These are phyloP conservation scores for Suhomyces ambrosiae DNA, from an alignment of 1,139 yeast species.

Conservation along the genomic window DNA sequence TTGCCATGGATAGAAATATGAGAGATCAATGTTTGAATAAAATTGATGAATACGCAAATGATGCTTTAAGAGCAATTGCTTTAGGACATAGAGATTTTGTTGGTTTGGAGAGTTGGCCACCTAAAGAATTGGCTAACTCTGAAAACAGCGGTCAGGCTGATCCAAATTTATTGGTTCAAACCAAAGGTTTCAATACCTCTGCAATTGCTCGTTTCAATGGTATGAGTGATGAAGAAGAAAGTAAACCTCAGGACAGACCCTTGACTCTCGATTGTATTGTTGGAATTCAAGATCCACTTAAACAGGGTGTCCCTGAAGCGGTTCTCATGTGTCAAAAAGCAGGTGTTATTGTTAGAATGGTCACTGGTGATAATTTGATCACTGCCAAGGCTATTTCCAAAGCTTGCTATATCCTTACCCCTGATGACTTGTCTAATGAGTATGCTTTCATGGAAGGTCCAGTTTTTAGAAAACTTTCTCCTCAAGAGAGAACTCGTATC, in stretches of 20 bases:
- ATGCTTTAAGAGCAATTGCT: constrained; percentile 84
- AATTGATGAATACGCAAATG: constrained; percentile 68
- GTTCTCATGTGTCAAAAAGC: constrained; percentile 84
- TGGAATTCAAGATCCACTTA: constrained; percentile 93
- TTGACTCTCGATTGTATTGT: constrained; percentile 69
- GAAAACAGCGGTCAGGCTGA: constrained; percentile 45
- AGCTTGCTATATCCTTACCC: constrained; percentile 76
- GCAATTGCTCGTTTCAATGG: constrained; percentile 7
- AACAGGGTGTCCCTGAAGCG: constrained; percentile 88
- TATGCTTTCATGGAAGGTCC: constrained; percentile 92
- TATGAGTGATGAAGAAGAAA: background rate
- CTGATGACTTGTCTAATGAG: constrained; percentile 54
- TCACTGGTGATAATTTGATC: constrained; percentile 89
- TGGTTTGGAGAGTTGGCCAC: constrained; percentile 62
- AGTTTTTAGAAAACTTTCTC: constrained; percentile 65
- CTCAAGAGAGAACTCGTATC: constrained; percentile 56
- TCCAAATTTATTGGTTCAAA: constrained; percentile 46
- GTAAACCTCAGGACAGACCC: constrained; percentile 16
- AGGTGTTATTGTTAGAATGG: constrained; percentile 96
- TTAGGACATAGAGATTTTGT: constrained; percentile 74
- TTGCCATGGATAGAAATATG: constrained; percentile 29
- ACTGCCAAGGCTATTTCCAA: constrained; percentile 91
- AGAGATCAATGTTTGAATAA: constrained; percentile 42
- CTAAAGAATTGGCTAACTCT: constrained; percentile 39
- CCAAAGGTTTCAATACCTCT: constrained; percentile 7